These are phyloP conservation scores for Chalciporus piperatus DNA, from an alignment of 768 basidiomycete genomes.

Conservation along the genomic window DNA sequence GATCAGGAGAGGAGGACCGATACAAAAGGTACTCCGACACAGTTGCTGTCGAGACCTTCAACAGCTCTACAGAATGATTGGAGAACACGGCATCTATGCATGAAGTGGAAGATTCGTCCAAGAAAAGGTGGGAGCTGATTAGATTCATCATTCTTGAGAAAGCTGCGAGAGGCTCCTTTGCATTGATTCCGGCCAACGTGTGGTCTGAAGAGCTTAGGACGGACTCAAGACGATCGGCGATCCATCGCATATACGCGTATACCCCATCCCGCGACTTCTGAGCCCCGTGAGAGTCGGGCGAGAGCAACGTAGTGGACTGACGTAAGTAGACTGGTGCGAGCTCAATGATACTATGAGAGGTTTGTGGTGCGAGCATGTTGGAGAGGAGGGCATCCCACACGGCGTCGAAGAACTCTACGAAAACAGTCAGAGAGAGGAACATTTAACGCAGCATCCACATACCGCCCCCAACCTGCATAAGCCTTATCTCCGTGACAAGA, in stretches of 20 bases:
- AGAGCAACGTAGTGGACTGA: conserved; percentile 40
- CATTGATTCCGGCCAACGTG: not conserved
- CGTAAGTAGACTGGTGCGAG: conserved; percentile 49
- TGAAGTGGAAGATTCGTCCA: conserved; percentile 39
- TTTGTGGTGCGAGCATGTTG: conserved; percentile 6
- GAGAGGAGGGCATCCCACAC: conserved; percentile 46
- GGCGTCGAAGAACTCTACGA: conserved; percentile 43
- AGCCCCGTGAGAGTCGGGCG: conserved; percentile 10
- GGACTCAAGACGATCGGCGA: conserved; percentile 27
- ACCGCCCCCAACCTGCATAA: conserved; percentile 43
- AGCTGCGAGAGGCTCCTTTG: conserved; percentile 24
- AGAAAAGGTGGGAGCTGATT: conserved; percentile 52
- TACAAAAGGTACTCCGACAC: conserved; percentile 50
- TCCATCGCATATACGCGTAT: conserved; percentile 12
- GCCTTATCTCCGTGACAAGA: conserved; percentile 43
- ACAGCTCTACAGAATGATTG: conserved; percentile 37
- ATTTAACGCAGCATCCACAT: conserved; percentile 25
- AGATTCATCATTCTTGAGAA: conserved; percentile 44
- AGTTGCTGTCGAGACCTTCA: conserved; percentile 41
- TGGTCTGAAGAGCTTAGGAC: conserved; percentile 7
- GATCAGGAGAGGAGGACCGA: conserved; percentile 12
- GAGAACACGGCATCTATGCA: conserved; percentile 44
- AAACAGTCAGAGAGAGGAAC: conserved; percentile 2
- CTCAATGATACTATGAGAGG: not conserved
- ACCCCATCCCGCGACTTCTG: conserved; percentile 12